phyloP scores from a whole-genome alignment of 192 early-diverging fungal species.

The Coemansia sp. region DNA sequence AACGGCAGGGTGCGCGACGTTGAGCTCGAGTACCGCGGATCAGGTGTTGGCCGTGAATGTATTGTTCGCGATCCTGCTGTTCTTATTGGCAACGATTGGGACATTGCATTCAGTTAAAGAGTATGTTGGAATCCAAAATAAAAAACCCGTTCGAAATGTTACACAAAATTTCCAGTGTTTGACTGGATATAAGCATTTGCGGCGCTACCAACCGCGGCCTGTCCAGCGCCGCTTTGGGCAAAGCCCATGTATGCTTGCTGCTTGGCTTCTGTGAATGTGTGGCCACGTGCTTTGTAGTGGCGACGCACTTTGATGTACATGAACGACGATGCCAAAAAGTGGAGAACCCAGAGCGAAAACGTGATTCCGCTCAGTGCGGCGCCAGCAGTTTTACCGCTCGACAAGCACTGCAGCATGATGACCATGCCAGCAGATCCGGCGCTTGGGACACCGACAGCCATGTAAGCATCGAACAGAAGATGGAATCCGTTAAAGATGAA shows the following conservation, averaged over 20 bases:
- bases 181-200: slow-evolving; percentile 44
- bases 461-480: slow-evolving; percentile 77
- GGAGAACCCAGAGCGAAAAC: slow-evolving; percentile 67
- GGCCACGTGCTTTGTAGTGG: slow-evolving; percentile 70
- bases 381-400: slow-evolving; percentile 66
- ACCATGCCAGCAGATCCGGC: slow-evolving; percentile 83
- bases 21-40: slow-evolving; percentile 33
- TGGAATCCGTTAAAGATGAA: slow-evolving; percentile 88
- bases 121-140: neutral
- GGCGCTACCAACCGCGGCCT: slow-evolving; percentile 38
- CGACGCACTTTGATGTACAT: slow-evolving; percentile 62
- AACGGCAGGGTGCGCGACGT: slow-evolving; percentile 27
- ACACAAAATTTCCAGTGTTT: slow-evolving; percentile 47
- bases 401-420: slow-evolving; percentile 71
- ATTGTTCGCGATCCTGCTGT: slow-evolving; percentile 56
- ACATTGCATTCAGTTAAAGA: slow-evolving; percentile 32
- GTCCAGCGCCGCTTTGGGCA: slow-evolving; percentile 59
- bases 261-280: slow-evolving; percentile 75
- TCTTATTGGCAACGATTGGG: slow-evolving; percentile 50
- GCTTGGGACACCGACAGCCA: slow-evolving; percentile 83
- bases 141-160: neutral
- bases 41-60: slow-evolving; percentile 19
- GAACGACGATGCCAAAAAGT: slow-evolving; percentile 64
- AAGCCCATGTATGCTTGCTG: slow-evolving; percentile 61
- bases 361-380: slow-evolving; percentile 67